phyloP scores from a whole-genome alignment of 257 asterid genomes.

The Pogostemon cablin region DNA sequence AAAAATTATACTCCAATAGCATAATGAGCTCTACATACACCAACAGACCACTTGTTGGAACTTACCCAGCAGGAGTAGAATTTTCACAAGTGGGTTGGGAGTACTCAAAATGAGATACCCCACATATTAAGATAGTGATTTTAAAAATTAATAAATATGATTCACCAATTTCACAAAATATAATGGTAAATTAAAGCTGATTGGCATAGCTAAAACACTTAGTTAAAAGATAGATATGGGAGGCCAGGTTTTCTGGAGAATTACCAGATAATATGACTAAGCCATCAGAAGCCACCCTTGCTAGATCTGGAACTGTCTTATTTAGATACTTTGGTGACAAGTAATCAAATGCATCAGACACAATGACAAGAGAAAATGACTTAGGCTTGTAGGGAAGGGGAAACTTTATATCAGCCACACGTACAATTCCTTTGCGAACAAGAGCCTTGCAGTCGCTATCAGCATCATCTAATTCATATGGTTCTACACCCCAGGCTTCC shows the following conservation, averaged over 20 bases:
- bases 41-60: not conserved
- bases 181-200: not conserved
- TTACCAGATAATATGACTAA: conserved; percentile 79
- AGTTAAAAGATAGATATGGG: not conserved
- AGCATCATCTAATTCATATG: conserved; percentile 75
- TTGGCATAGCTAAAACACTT: not conserved
- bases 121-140: not conserved
- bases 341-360: conserved; percentile 87
- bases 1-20: not conserved
- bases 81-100: not conserved
- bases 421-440: conserved; percentile 76
- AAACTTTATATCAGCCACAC: conserved; percentile 87
- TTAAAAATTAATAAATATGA: conserved; percentile 5
- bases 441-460: conserved; percentile 78
- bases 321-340: conserved; percentile 83
- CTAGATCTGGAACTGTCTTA: conserved; percentile 73
- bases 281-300: conserved; percentile 77
- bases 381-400: conserved; percentile 86
- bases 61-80: not conserved
- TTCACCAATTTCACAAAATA: conserved; percentile 14
- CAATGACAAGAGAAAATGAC: conserved; percentile 82
- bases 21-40: conserved; percentile 9
- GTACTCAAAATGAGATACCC: not conserved
- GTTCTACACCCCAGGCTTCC: conserved; percentile 94
- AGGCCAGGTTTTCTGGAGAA: conserved; percentile 19